phyloP scores from a whole-genome alignment of 1,284 basidiomycete genomes.

The Boletellus sp. region DNA sequence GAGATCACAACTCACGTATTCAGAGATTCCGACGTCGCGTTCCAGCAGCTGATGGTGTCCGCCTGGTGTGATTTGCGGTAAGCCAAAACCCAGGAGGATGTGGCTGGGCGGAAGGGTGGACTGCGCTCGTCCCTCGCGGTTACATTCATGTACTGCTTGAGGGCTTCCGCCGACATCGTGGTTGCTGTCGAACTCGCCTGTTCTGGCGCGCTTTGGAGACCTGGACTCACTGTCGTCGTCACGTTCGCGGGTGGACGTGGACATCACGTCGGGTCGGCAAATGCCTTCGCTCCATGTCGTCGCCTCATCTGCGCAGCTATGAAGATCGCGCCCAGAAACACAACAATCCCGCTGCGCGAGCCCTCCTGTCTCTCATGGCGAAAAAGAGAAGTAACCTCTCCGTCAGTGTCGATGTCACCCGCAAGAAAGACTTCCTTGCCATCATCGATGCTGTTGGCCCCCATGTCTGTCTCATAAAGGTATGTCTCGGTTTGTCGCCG shows the following conservation, averaged over 20 bases:
- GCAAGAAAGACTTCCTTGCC: constrained; percentile 73
- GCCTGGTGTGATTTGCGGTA: constrained; percentile 45
- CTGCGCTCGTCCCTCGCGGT: constrained; percentile 5
- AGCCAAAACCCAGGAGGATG: constrained; percentile 53
- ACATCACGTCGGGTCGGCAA: constrained; percentile 23
- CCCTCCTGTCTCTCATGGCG: constrained; percentile 80
- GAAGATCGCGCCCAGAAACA: constrained; percentile 59
- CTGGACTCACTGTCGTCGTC: constrained; percentile 45
- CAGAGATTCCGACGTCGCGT: constrained; percentile 86
- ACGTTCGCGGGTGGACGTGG: constrained; percentile 41
- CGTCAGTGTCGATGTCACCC: constrained; percentile 94
- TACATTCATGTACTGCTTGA: constrained; percentile 1
- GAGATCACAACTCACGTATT: constrained; percentile 75
- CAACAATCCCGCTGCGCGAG: constrained; percentile 70
- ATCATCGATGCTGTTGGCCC: constrained; percentile 89
- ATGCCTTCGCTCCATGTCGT: constrained; percentile 37
- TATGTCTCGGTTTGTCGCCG: constrained; percentile 30
- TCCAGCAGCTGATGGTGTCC: constrained; percentile 63
- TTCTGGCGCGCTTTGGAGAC: constrained; percentile 54
- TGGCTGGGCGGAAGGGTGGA: constrained; percentile 70
- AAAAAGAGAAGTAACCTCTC: constrained; percentile 91
- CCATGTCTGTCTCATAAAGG: constrained; percentile 93
- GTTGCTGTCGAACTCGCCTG: constrained; percentile 34
- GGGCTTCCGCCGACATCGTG: constrained; percentile 4
- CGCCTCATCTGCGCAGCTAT: constrained; percentile 54